A percentile compares a stretch with the other conserved stretches of the same genome.
These are phyloP conservation scores for Excoecaria cochinchinensis DNA, from an alignment of 345 rosid species.

Conservation along the genomic window DNA sequence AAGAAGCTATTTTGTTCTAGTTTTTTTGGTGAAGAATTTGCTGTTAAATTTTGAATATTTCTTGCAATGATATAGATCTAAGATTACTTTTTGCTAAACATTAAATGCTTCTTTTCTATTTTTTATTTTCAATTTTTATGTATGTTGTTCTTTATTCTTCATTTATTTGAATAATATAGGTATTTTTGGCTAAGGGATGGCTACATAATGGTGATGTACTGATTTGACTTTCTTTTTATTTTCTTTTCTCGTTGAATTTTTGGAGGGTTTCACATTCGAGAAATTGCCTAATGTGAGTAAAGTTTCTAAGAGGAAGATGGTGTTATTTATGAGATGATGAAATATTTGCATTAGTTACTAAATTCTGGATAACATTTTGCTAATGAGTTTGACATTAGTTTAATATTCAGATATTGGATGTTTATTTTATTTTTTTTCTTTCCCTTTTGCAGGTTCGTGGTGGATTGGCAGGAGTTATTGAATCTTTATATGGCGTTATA, in stretches of 20 bases:
- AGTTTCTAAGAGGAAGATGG: neutral
- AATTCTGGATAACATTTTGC: constrained; percentile 50
- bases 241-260: neutral
- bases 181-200: neutral
- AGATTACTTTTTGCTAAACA: no score
- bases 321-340: neutral
- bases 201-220: neutral
- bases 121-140: no score
- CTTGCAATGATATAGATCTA: no score
- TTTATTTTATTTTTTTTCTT: neutral
- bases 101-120: no score
- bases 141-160: no score
- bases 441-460: constrained; percentile 61
- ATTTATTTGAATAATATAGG: no score
- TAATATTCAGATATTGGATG: no score
- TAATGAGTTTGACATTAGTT: no score
- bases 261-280: neutral
- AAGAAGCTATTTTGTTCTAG: no score
- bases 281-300: neutral
- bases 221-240: neutral
- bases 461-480: constrained; percentile 86
- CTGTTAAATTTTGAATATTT: no score
- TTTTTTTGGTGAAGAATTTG: no score
- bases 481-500: constrained; percentile 73
- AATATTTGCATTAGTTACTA: neutral